Percentiles rank a stretch among this genome's conserved stretches.
Evolutionary conservation across 495 filamentous ascomycete species (phyloP).

Genomic region (Pseudoneurospora amorphoporcata): DNA sequence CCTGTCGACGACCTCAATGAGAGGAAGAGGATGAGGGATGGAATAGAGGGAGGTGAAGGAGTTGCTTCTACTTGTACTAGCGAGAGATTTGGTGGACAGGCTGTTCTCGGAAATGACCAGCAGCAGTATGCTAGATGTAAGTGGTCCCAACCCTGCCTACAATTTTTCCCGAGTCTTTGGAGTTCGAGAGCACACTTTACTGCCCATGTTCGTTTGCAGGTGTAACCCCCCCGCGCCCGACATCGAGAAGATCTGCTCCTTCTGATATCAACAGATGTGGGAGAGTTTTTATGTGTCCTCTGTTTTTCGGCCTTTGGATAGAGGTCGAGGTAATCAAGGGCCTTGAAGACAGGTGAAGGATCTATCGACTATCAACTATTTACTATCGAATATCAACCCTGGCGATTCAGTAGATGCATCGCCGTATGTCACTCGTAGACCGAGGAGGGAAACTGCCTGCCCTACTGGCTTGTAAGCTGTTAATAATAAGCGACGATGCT

Average conservation of each 20-base stretch:
- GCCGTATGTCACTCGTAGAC: neutral
- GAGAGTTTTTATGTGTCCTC: neutral
- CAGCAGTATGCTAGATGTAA: neutral
- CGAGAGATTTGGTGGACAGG: no score
- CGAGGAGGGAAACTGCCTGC: neutral
- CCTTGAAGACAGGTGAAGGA: neutral
- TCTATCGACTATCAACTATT: neutral
- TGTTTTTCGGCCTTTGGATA: neutral
- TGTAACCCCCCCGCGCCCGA: neutral
- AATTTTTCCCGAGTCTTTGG: no score
- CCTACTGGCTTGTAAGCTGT: neutral
- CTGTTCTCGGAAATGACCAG: neutral
- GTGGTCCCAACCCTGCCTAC: no score
- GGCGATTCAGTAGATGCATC: neutral
- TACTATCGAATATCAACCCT: neutral
- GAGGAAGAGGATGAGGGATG: neutral
- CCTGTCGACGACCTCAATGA: neutral
- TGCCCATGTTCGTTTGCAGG: neutral
- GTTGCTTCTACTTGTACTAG: neutral
- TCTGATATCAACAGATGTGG: neutral
- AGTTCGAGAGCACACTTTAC: neutral
- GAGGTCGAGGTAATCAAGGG: neutral
- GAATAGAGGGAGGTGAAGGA: neutral
- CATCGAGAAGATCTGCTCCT: neutral
- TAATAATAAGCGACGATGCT: neutral